These are phyloP conservation scores for Terfezia claveryi DNA, from an alignment of 495 filamentous ascomycete species.

Conservation along the genomic window DNA sequence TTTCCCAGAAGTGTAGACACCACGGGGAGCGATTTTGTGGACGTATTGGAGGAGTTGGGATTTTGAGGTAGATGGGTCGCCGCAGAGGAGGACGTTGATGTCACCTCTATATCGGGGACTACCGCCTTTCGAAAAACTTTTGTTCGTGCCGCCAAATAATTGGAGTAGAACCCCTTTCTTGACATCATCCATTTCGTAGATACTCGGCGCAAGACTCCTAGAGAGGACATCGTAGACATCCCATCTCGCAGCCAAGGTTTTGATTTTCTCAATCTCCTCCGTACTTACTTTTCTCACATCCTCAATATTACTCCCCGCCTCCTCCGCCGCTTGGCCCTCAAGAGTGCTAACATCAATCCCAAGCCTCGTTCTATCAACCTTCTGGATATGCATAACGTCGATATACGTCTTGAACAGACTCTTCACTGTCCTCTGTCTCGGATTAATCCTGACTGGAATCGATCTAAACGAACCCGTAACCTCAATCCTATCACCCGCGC, in stretches of 20 bases:
- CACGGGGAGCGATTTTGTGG: slow-evolving; percentile 90
- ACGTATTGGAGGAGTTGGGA: slow-evolving; percentile 96
- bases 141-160: slow-evolving; percentile 96
- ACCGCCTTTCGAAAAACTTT: slow-evolving; percentile 88
- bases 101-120: slow-evolving; percentile 89
- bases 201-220: slow-evolving; percentile 75
- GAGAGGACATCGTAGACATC: slow-evolving; percentile 90
- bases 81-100: slow-evolving; percentile 91
- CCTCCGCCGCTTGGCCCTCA: slow-evolving; percentile 60
- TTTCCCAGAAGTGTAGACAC: slow-evolving; percentile 95
- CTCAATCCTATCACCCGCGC: slow-evolving; percentile 87
- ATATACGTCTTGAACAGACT: slow-evolving; percentile 94
- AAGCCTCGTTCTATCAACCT: slow-evolving; percentile 81
- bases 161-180: slow-evolving; percentile 96
- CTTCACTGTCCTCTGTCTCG: slow-evolving; percentile 78
- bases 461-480: slow-evolving; percentile 93
- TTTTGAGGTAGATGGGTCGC: slow-evolving; percentile 95
- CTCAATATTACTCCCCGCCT: slow-evolving; percentile 50
- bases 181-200: slow-evolving; percentile 97
- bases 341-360: slow-evolving; percentile 79
- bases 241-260: slow-evolving; percentile 49
- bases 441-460: slow-evolving; percentile 86
- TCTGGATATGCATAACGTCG: slow-evolving; percentile 86
- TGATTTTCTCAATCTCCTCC: slow-evolving; percentile 86
- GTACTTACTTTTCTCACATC: slow-evolving; percentile 63